Evolutionary conservation across 2,329 filamentous ascomycete species (phyloP), one percentile per base, ranked within the genome.

Genomic region (Diaporthe sp.): DNA sequence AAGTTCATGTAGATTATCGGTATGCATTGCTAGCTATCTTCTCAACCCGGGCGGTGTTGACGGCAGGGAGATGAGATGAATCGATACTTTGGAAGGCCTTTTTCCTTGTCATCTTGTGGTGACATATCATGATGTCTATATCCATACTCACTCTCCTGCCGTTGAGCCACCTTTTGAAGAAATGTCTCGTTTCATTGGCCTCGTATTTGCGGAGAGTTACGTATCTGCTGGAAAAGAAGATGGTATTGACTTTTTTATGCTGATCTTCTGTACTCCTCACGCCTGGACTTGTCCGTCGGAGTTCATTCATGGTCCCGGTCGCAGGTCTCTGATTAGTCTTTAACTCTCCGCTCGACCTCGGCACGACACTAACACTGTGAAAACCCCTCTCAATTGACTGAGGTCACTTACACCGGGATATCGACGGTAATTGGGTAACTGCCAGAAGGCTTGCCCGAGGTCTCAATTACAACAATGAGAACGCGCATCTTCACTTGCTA

Each of bases 1-100:
- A 88, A 89, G 83, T 89, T 88, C 75, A 79, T 89, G 78, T 83
- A 79, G 78, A 28, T 34, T 22, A 17, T 19, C 2, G 17, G 51
- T 25, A 2, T 17, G 15, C 17, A 0, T 39, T 10, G 13, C 9
- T 42, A 19, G 46, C 6, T 28, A 8, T 19, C 46, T 37, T 10
- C 34, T 19, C 31, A 9, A 9, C 37, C 37, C 9, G 22, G 7
- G 5, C 12, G 7, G 13, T 19, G 13, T 28, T 22, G n/a, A n/a
- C 4, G 15, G 65, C 13, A 7, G 15, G 9, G 17, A 8, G 7
- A 42, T 39, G 46, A 9, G 3, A 55, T 69, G 34, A 55, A 69
- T 55, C n/a, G 65, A 69, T 65, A 5, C 17, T 13, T 49, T 34
- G 9, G 3, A 31, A 13, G 17, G 12, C 10, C 5, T n/a, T 44